Base-by-base conservation (phyloP, 345 rosid species). In the Noccaea caerulescens region DNA sequence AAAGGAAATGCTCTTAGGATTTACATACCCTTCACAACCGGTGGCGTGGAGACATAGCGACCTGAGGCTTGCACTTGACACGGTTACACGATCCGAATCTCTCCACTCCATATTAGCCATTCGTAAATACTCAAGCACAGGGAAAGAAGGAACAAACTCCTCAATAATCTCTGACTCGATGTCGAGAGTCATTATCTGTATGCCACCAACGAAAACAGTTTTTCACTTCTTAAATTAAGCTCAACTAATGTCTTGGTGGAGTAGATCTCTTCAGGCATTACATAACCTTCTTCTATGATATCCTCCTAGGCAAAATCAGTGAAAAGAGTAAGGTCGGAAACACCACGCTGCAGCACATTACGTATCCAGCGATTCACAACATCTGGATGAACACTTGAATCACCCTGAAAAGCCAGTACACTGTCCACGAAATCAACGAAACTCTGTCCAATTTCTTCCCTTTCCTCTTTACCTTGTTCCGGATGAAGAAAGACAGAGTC, bases 341-440 rank as follows among this genome's bases (percentile, higher is more conserved):
- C 68, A 63, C 68, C 68, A 63, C 68, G 68, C 0, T 10, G 7
- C 43, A 46, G 5, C 16, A 10, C 68, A 46, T 63, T 63, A 63
- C 55, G 2, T 10, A 63, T 63, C 68, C 68, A 63, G 10, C 16
- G 30, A 32, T 45, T 6, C 30, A 63, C 55, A 46, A n/a, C 41
- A 3, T 10, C 10, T 16, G 30, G 0, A 3, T 10, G 41, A 16
- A 63, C n/a, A 63, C 43, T n/a, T n/a, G 50, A 41, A 41, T 42
- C 37, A 6, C 37, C 65, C 4, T 59, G 65, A 51, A 42, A 2
- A 2, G 18, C 50, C 50, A 59, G 25, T 4, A 25, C 37, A 1
- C 50, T 59, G 25, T 59, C 65, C 7, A 59, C 50, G n/a, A 59
- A 59, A 59, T 23, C 39, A 13, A 45, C 32, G 3, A 62, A 62